phyloP scores from a whole-genome alignment of 495 filamentous ascomycete species.

The Lasiosphaeriaceae sp. region DNA sequence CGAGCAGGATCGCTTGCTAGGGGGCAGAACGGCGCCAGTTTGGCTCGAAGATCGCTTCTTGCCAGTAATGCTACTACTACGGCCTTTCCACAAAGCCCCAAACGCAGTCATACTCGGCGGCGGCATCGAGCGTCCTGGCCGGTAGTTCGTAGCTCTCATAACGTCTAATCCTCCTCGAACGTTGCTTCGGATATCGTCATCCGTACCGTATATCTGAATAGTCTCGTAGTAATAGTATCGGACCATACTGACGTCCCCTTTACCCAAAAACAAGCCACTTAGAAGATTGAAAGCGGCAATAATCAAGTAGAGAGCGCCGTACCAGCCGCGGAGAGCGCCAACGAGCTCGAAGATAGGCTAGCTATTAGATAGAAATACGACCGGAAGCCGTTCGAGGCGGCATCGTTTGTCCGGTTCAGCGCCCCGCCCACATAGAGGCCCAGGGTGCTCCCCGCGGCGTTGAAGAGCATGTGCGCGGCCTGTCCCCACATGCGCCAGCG shows the following conservation, averaged over 20 bases:
- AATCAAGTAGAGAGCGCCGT: too few species aligned
- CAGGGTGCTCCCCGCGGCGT: slow-evolving; percentile 14
- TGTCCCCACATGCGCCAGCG: slow-evolving; percentile 27
- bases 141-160: slow-evolving; percentile 33
- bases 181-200: slow-evolving; percentile 35
- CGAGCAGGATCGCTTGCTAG: slow-evolving; percentile 5
- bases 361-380: slow-evolving; percentile 31
- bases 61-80: slow-evolving; percentile 21
- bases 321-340: too few species aligned
- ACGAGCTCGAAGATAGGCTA: too few species aligned
- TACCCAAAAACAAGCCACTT: too few species aligned
- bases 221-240: slow-evolving; percentile 46
- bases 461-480: slow-evolving; percentile 22
- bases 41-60: slow-evolving; percentile 34
- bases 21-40: slow-evolving; percentile 14
- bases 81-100: slow-evolving; percentile 14
- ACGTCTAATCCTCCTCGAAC: slow-evolving; percentile 34
- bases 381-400: slow-evolving; percentile 23
- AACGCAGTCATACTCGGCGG: slow-evolving; percentile 6
- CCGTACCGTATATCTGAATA: slow-evolving; percentile 28
- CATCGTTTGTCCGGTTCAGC: slow-evolving; percentile 18
- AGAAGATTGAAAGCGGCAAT: too few species aligned
- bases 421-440: slow-evolving; percentile 23
- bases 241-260: slow-evolving; percentile 36
- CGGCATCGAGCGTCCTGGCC: slow-evolving; percentile 18